Percentiles rank a stretch among this genome's conserved stretches.
Evolutionary conservation across 176 grass and related monocot species (phyloP).

Genomic region (Avena eriantha): DNA sequence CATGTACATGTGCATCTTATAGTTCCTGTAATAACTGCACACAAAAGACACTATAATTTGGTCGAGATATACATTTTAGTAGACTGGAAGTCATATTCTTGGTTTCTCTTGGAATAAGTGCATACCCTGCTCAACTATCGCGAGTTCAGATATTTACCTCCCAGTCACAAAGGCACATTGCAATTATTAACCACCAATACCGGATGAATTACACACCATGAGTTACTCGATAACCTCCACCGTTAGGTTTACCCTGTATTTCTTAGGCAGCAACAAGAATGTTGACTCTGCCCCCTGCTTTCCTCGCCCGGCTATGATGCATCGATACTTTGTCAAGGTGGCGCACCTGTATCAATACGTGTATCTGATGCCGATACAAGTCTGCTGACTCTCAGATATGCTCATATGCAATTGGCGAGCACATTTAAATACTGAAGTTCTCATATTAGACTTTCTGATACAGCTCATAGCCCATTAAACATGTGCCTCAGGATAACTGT

Average conservation of each 20-base stretch:
- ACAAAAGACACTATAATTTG: not conserved
- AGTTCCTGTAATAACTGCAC: not conserved
- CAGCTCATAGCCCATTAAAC: not conserved
- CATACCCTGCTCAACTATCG: not conserved
- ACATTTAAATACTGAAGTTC: constrained; percentile 20
- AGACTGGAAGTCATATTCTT: not conserved
- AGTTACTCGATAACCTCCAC: not conserved
- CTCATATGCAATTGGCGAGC: not conserved
- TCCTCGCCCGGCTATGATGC: not conserved
- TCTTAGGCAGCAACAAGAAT: constrained; percentile 21
- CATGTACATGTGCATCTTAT: constrained; percentile 22
- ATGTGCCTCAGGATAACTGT: not conserved
- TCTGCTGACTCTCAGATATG: not conserved
- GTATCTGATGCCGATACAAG: not conserved
- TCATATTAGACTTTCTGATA: not conserved
- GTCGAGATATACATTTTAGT: not conserved
- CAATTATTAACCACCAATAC: not conserved
- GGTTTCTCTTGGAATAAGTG: constrained; percentile 7
- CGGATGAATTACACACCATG: not conserved
- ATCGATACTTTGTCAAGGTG: constrained; percentile 14
- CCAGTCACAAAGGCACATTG: not conserved
- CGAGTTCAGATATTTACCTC: not conserved
- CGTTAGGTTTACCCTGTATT: constrained; percentile 12
- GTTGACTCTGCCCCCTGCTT: not conserved
- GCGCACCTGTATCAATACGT: not conserved